A percentile compares a stretch with the other conserved stretches of the same genome.
phyloP scores from a whole-genome alignment of 179 eudicot genomes.

The Sideroxylon spinosum region DNA sequence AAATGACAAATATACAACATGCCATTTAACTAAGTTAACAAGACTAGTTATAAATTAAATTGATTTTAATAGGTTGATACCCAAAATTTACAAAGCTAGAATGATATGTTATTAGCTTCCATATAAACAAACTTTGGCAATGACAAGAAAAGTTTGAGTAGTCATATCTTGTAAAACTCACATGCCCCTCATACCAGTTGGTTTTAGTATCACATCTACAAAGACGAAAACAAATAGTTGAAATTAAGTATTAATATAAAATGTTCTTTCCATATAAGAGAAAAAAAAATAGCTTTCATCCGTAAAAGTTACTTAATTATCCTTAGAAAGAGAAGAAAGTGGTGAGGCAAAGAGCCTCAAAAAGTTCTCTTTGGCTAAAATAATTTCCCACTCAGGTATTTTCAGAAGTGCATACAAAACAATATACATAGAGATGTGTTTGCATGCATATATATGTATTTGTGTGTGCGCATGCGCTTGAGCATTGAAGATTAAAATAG shows the following conservation, averaged over 20 bases:
- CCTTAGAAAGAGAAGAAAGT: constrained; percentile 8
- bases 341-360: background rate
- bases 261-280: background rate
- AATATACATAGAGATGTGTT: background rate
- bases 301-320: too few relatives aligned
- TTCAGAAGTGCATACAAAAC: background rate
- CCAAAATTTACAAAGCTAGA: background rate
- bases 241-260: background rate
- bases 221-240: constrained; percentile 6
- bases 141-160: constrained; percentile 55
- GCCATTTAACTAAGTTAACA: too few relatives aligned
- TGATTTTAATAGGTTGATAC: background rate
- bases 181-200: constrained; percentile 42
- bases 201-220: constrained; percentile 47
- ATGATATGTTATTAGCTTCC: constrained; percentile 38
- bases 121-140: constrained; percentile 58
- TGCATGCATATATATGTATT: background rate
- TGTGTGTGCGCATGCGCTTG: background rate
- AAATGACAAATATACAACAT: too few relatives aligned
- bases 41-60: too few relatives aligned
- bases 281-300: background rate
- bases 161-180: constrained; percentile 27
- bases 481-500: background rate
- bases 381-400: background rate
- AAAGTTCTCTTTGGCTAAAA: background rate